Percentiles rank a stretch among this genome's conserved stretches.
phyloP scores from a whole-genome alignment of 805 yeast species.

The Starmerella sp. region DNA sequence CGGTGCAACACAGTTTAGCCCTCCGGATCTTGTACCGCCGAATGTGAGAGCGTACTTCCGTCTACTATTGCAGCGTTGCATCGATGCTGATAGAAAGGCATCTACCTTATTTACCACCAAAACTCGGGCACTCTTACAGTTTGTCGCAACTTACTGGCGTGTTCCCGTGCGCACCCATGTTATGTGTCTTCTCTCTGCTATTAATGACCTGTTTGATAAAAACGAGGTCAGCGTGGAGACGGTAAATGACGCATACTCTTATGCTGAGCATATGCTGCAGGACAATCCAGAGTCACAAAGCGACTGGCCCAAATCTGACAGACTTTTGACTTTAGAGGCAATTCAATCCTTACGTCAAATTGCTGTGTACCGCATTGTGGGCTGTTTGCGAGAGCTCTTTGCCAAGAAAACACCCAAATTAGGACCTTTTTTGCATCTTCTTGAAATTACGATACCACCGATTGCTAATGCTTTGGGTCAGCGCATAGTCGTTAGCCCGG shows the following conservation, averaged over 20 bases:
- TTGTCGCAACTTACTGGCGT: constrained; percentile 15
- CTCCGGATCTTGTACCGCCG: constrained; percentile 28
- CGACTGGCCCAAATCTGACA: constrained; percentile 14
- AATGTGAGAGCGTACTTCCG: constrained; percentile 35
- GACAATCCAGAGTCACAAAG: not conserved
- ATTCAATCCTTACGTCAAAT: constrained; percentile 38
- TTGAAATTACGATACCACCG: constrained; percentile 38
- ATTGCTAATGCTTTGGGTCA: constrained; percentile 30
- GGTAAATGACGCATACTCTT: constrained; percentile 7
- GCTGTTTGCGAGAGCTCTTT: constrained; percentile 30
- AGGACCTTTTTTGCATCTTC: constrained; percentile 39
- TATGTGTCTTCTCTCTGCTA: constrained; percentile 10
- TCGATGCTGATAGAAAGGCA: constrained; percentile 26
- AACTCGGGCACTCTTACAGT: constrained; percentile 8
- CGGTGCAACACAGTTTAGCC: not conserved
- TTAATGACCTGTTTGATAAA: not conserved
- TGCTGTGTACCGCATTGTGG: constrained; percentile 37
- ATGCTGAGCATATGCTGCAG: constrained; percentile 5
- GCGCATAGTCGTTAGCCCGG: constrained; percentile 32
- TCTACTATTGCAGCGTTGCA: constrained; percentile 34
- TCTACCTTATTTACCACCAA: constrained; percentile 10
- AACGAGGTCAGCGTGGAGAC: not conserved
- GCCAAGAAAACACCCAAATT: constrained; percentile 43
- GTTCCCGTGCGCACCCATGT: constrained; percentile 4
- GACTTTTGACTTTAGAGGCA: not conserved